Percentiles rank a stretch among this genome's conserved stretches.
Conservation (phyloP, 164 flowering plant species). For the Nymphaea thermarum region DNA sequence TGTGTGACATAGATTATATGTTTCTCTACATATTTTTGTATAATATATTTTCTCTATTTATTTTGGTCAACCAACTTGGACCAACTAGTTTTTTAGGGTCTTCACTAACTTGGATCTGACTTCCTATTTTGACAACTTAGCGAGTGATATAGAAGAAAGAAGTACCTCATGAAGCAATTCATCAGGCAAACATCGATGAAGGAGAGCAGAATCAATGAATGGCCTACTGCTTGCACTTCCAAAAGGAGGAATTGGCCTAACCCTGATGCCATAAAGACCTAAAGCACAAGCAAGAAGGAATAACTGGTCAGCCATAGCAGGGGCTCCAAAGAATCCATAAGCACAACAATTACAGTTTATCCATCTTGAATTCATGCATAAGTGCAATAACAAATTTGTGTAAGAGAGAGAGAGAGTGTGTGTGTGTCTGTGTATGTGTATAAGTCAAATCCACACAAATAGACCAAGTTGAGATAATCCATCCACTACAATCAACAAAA, state of each 20-base stretch:
- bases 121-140: too few species aligned
- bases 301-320: neutral
- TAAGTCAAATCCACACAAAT: neutral
- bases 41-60: too few species aligned
- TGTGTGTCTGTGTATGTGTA: too few species aligned
- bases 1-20: too few species aligned
- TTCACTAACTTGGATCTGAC: too few species aligned
- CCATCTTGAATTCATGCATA: neutral
- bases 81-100: too few species aligned
- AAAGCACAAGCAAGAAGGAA: constrained; percentile 1
- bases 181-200: constrained; percentile 80
- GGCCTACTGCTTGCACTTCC: constrained; percentile 57
- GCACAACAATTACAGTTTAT: neutral
- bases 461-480: too few species aligned
- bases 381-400: neutral
- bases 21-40: too few species aligned
- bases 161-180: constrained; percentile 83
- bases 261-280: constrained; percentile 84
- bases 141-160: neutral
- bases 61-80: too few species aligned
- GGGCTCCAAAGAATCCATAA: neutral
- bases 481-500: too few species aligned
- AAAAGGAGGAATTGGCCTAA: constrained; percentile 62
- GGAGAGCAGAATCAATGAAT: constrained; percentile 49
- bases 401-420: neutral